Evolutionary conservation across 257 asterid species (phyloP).

Genomic region (Solanum ossicruentum): DNA sequence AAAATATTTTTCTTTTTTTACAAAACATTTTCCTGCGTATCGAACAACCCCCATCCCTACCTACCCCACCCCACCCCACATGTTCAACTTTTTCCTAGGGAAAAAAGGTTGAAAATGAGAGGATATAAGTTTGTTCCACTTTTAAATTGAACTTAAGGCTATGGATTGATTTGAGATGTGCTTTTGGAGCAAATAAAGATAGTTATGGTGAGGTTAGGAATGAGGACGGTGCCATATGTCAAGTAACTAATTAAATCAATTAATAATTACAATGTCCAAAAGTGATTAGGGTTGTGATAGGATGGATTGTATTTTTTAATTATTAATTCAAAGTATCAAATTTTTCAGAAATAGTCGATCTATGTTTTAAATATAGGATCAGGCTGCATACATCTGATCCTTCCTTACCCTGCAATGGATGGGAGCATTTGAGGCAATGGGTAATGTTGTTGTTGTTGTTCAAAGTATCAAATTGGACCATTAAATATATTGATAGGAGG

Average conservation of each 20-base stretch:
- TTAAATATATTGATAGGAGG: rapidly evolving
- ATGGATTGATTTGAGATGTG: not conserved
- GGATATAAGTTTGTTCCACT: not conserved
- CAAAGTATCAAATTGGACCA: too few relatives aligned
- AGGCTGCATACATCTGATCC: too few relatives aligned
- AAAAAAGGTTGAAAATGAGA: not conserved
- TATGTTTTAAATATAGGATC: too few relatives aligned
- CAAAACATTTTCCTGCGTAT: too few relatives aligned
- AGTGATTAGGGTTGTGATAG: not conserved
- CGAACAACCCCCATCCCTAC: too few relatives aligned
- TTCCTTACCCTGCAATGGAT: too few relatives aligned
- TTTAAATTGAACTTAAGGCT: not conserved
- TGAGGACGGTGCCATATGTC: not conserved
- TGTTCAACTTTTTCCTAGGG: not conserved
- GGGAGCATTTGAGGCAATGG: too few relatives aligned
- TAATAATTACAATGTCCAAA: not conserved
- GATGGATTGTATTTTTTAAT: not conserved
- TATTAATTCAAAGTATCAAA: not conserved
- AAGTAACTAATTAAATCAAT: not conserved
- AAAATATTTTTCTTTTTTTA: too few relatives aligned
- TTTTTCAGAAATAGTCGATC: too few relatives aligned
- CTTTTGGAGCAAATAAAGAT: not conserved
- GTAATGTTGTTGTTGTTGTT: too few relatives aligned
- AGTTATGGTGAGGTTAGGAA: not conserved
- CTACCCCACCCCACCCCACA: too few relatives aligned